Base-by-base conservation (phyloP, 768 basidiomycete genomes). In the Tephrocybe sp. region DNA sequence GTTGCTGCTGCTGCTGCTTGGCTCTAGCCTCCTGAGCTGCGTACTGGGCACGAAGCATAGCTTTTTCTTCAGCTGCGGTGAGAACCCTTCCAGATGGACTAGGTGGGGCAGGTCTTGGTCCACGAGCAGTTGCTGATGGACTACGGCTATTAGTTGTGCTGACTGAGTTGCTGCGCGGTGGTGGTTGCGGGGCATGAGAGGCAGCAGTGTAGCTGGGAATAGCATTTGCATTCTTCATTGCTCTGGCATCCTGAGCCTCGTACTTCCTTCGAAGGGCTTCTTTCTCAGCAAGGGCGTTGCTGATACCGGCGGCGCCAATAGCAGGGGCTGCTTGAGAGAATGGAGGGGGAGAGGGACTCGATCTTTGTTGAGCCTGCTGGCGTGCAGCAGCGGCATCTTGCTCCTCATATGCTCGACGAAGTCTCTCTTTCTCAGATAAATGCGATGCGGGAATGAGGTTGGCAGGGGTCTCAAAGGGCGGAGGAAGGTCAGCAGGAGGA, bases 11-110 rank as follows among this genome's bases (percentile, higher is more conserved):
- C 2, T 62, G 33, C 33, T 54, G 45, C 7, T 57, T 42, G 16
- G 42, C 49, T 18, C 45, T 53, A 5, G 61, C 54, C 27, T 86
- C 79, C 56, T 83, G 78, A 1, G 74, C 76, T 22, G 79, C 86
- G 55, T 79, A 88, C 62, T 75, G 77, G 4, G 85, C 84, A 30
- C 69, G 73, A 10, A 91, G 63, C 49, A 79, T 63, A 18, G 85
- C 86, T 69, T 92, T 91, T 67, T 92, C 90, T 57, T 91, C 88
- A 0, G 80, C 82, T 2, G 90, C 89, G 1, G 84, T 83, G 44
- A 90, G 65, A 1, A 75, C 49, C 29, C 64, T 49, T 38, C 57
- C 54, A 1, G 67, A 53, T 15, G 60, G 47, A 12, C 61, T 52
- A 6, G 73, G 70, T 4, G 75, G 73, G 16, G 70, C 58, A 19